These are phyloP conservation scores for Lachancea thermotolerans DNA, from an alignment of 805 yeast genomes.

Conservation along the genomic window DNA sequence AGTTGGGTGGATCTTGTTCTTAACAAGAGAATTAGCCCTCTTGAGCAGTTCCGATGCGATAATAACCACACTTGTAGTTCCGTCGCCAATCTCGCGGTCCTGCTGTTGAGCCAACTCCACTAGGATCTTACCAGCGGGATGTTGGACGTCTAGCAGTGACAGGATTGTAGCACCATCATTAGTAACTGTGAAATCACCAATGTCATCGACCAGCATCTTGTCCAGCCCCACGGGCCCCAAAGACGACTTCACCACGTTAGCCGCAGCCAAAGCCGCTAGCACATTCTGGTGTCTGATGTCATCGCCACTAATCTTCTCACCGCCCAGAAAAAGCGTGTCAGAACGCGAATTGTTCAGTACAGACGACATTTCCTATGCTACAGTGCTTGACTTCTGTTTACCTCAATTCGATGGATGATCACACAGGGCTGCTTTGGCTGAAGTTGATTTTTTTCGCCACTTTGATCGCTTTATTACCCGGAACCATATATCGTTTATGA, in stretches of 20 bases:
- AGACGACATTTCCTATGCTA: conserved; percentile 37
- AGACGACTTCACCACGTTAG: conserved; percentile 78
- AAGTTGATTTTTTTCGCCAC: no score
- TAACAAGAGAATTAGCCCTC: conserved; percentile 89
- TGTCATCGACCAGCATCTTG: conserved; percentile 97
- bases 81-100: conserved; percentile 98
- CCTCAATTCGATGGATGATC: not conserved
- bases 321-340: conserved; percentile 90
- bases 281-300: conserved; percentile 96
- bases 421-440: not conserved
- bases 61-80: conserved; percentile 95
- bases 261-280: conserved; percentile 82
- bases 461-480: no score
- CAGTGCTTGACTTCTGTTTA: not conserved
- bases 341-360: conserved; percentile 79
- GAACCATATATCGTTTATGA: no score
- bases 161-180: conserved; percentile 98
- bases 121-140: conserved; percentile 96
- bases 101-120: conserved; percentile 98
- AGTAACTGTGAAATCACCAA: conserved; percentile 97
- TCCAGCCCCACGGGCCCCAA: conserved; percentile 98
- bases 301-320: conserved; percentile 92
- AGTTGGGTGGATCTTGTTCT: conserved; percentile 93
- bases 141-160: conserved; percentile 87
- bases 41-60: conserved; percentile 88